Evolutionary conservation across 2,329 filamentous ascomycete species (phyloP).

Genomic region (Aspergillus brunneoviolaceus): DNA sequence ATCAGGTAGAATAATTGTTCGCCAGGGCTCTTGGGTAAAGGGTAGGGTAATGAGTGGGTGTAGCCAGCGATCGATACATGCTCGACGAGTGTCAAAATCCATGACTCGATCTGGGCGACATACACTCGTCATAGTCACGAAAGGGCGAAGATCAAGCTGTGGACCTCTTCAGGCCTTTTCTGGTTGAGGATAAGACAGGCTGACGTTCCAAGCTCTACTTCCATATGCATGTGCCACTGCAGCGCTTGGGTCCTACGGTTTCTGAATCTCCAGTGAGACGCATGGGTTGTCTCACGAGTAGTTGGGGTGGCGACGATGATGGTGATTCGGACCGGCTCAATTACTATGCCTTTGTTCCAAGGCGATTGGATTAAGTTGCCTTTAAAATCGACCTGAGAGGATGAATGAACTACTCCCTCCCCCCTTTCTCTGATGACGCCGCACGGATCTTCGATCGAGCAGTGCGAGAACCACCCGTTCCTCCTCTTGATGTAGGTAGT

Average conservation of each 20-base stretch:
- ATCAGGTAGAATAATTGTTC: background rate
- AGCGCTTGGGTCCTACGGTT: background rate
- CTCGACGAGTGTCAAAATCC: background rate
- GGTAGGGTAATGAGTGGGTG: background rate
- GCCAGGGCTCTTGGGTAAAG: background rate
- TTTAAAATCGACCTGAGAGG: background rate
- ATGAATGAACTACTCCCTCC: background rate
- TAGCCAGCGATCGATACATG: background rate
- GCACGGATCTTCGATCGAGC: background rate
- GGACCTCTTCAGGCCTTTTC: background rate
- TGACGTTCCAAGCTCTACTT: too few relatives aligned
- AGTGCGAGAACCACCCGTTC: too few relatives aligned
- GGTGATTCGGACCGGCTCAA: background rate
- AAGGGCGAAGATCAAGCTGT: too few relatives aligned
- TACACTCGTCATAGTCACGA: background rate
- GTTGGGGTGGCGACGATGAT: background rate
- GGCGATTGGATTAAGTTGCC: background rate
- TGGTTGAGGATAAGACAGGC: background rate
- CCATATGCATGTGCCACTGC: background rate
- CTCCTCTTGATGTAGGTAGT: too few relatives aligned
- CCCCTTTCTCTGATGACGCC: background rate
- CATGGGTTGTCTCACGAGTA: background rate
- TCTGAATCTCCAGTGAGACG: background rate
- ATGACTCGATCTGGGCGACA: too few relatives aligned
- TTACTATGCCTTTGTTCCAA: background rate